These are phyloP conservation scores for Isabelozyma rhagii DNA, from an alignment of 805 yeast genomes.

Conservation along the genomic window DNA sequence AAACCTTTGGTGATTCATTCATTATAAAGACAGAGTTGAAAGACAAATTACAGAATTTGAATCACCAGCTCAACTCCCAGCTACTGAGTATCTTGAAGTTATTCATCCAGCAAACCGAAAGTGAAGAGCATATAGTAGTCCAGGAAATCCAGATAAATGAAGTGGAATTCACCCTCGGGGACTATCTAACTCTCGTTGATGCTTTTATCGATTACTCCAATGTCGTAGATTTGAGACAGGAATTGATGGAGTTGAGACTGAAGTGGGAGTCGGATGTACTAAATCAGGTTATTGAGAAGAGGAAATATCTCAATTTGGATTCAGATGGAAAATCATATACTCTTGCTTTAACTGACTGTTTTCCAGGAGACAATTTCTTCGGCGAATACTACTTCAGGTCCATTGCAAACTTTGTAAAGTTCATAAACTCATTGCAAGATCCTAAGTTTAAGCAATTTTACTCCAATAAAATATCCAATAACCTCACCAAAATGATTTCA, in stretches of 20 bases:
- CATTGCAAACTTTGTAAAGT: constrained; percentile 21
- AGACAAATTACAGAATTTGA: constrained; percentile 5
- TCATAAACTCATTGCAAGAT: constrained; percentile 23
- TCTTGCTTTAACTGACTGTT: background rate
- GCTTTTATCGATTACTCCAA: constrained; percentile 5
- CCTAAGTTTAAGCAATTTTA: constrained; percentile 20
- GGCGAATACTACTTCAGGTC: constrained; percentile 16
- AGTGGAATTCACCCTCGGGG: constrained; percentile 3
- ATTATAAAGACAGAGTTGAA: constrained; percentile 10
- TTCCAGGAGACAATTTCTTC: background rate
- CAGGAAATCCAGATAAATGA: constrained; percentile 4
- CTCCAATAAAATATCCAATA: constrained; percentile 25
- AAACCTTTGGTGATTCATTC: constrained; percentile 8
- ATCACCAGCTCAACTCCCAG: constrained; percentile 7
- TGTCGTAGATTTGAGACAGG: constrained; percentile 4
- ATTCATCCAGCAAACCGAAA: constrained; percentile 7
- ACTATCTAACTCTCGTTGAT: constrained; percentile 5
- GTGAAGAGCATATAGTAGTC: constrained; percentile 8
- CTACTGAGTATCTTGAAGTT: constrained; percentile 13
- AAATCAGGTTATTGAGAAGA: constrained; percentile 1
- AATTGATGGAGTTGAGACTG: constrained; percentile 6
- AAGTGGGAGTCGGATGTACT: constrained; percentile 8
- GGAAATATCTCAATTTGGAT: background rate
- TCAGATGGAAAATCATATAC: background rate
- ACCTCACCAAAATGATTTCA: constrained; percentile 25